Base-by-base conservation (phyloP, 2,329 filamentous ascomycete species). In the Botrytis hyacinthi region DNA sequence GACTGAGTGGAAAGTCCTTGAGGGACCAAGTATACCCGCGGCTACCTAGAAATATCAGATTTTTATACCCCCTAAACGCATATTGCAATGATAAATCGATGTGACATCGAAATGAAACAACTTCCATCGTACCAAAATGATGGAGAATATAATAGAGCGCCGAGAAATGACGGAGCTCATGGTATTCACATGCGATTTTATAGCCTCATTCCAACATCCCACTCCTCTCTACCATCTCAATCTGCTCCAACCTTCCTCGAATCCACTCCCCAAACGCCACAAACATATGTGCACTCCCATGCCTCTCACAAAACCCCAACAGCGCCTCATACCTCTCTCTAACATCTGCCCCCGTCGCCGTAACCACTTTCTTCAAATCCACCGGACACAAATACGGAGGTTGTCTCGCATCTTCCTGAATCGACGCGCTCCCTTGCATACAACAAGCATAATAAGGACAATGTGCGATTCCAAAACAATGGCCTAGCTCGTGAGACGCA, bases 391-490 rank as follows among this genome's bases (percentile, higher is more conserved):
- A 77, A 76, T 90, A 91, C 1, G 89, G 89, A 37, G 90, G 89
- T 78, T 91, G 89, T 60, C 89, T 81, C 3, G 85, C 83, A 78
- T 91, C 89, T 79, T 92, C 90, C 0, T 81, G 82, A 57, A 90
- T 82, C 1, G 85, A 83, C 0, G 86, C 85, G 0, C 87, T 89
- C 7, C 87, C 85, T 78, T 92, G 89, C 89, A 91, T 90, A 3
- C 85, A 83, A 76, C 89, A 92, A 0, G 89, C 88, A 76, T 89
- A 91, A 77, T 89, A 91, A 0, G 87, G 82, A 78, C 91, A 93
- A 78, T 93, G 91, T 12, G 81, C 90, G 22, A 93, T 84, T 0
- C 87, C 89, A 54, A 93, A 86, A 78, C 90, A 93, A 79, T 92
- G 91, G 0, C 89, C 88, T 0, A 93, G 81, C 78, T 93, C 91